Evolutionary conservation across 1,139 yeast genomes (phyloP).

Genomic region (Yamadazyma epiphylla): DNA sequence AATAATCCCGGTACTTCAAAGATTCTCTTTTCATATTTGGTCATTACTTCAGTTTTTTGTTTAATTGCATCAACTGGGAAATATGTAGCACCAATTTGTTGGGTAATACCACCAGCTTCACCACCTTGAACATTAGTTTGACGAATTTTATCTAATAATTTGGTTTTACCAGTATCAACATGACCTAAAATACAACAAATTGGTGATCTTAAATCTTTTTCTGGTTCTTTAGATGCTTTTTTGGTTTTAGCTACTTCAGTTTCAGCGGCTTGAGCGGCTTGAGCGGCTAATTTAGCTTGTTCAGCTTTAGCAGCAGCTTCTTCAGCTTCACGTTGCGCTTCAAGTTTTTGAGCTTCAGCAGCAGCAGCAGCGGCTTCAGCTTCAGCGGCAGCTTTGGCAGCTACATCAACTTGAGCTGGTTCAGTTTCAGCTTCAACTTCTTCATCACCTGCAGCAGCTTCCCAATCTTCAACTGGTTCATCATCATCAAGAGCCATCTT

Average conservation of each 20-base stretch:
- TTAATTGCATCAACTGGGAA: constrained; percentile 95
- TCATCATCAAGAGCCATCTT: constrained; percentile 52
- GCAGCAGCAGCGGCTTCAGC: constrained; percentile 18
- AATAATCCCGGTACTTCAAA: constrained; percentile 96
- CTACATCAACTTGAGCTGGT: constrained; percentile 15
- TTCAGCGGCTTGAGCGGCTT: constrained; percentile 13
- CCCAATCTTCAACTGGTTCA: constrained; percentile 45
- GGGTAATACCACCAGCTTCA: constrained; percentile 99
- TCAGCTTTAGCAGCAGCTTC: constrained; percentile 8
- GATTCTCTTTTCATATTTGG: constrained; percentile 74
- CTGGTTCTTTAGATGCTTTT: constrained; percentile 20
- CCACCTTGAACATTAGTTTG: constrained; percentile 99
- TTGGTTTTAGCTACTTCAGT: constrained; percentile 14
- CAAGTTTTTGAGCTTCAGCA: constrained; percentile 14
- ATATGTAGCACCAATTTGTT: constrained; percentile 99
- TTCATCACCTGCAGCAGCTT: constrained; percentile 30
- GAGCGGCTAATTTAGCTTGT: constrained; percentile 6
- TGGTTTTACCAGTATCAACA: constrained; percentile 99
- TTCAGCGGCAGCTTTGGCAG: constrained; percentile 16
- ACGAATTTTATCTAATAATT: constrained; percentile 91
- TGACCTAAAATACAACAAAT: constrained; percentile 99
- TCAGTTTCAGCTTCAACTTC: constrained; percentile 19
- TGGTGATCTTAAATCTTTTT: constrained; percentile 84
- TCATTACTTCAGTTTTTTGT: constrained; percentile 89
- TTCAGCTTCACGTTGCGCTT: constrained; percentile 8